Base-by-base conservation (phyloP, 495 filamentous ascomycete species). In the Neurospora tetraspora region DNA sequence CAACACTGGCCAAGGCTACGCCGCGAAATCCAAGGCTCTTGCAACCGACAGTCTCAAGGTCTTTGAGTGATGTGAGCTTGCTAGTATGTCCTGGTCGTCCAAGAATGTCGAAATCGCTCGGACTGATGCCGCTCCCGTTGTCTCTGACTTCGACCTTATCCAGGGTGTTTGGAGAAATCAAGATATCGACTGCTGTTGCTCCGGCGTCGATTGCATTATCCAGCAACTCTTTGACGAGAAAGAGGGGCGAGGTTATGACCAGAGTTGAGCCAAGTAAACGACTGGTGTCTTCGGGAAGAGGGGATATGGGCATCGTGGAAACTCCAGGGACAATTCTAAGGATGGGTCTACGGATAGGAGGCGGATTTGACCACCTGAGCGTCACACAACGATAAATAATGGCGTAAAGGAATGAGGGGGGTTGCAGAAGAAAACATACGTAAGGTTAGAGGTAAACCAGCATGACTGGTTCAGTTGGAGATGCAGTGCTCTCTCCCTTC, bases 131-230 rank as follows among this genome's bases (percentile, higher is more conserved):
- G 73, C 89, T 81, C 31, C 96, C 96, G 81, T 97, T 97, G 80
- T 99, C 96, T 72, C 92, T 91, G 71, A 98, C 90, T 74, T 95
- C 92, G 68, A 99, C 90, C n/a, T 88, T 84, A 78, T 95, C 92
- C 14, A 98, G 78, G 1, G 91, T 89, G 74, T 98, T 94, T 34
- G 83, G 76, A 3, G 93, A 91, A 37, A 97, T 84, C 71, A 94
- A 86, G 39, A 98, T 83, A 38, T 88, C 85, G 43, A 98, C 85
- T 0, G 88, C 88, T 3, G 91, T 89, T 6, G 95, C 92, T 34
- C 86, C 86, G 5, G 95, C 92, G 80, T 98, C 96, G 10, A 98
- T 84, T 23, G 93, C 89, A 79, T 99, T 99, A 73, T 99, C 96
- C 39, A 99, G 77, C 11, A 98, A 88, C 78, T 99, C 96, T 79